A percentile compares a stretch with the other conserved stretches of the same genome.
phyloP scores from a whole-genome alignment of 2,329 filamentous ascomycete species.

The Penicillium carneum region DNA sequence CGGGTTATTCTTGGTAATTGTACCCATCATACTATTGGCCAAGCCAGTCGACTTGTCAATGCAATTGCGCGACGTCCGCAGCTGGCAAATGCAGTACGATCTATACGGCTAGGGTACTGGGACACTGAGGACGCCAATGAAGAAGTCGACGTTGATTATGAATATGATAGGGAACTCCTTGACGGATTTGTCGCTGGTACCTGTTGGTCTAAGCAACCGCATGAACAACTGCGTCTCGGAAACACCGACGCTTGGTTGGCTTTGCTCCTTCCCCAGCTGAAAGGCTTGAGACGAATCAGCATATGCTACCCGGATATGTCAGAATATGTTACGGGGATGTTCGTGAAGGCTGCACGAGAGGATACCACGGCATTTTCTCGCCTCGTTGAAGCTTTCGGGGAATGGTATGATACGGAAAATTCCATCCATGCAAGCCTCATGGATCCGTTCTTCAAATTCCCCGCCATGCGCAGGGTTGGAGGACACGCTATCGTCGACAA shows the following conservation, averaged over 20 bases:
- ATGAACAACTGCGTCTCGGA: background rate
- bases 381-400: background rate
- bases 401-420: background rate
- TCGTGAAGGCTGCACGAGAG: background rate
- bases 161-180: background rate
- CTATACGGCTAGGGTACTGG: slow-evolving; percentile 4
- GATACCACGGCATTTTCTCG: background rate
- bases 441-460: slow-evolving; percentile 13
- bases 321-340: background rate
- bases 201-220: background rate
- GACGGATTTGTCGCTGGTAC: background rate
- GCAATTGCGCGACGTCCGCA: background rate
- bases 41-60: background rate
- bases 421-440: background rate
- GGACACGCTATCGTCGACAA: background rate
- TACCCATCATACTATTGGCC: background rate
- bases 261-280: slow-evolving; percentile 11
- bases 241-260: slow-evolving; percentile 13
- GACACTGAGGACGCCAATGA: background rate
- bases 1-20: background rate
- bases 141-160: background rate
- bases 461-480: slow-evolving; percentile 2
- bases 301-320: background rate
- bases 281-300: background rate
- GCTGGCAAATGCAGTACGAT: background rate